Evolutionary conservation across 768 basidiomycete genomes (phyloP), one percentile per base, ranked within the genome.

Genomic region (Trametes cubensis): DNA sequence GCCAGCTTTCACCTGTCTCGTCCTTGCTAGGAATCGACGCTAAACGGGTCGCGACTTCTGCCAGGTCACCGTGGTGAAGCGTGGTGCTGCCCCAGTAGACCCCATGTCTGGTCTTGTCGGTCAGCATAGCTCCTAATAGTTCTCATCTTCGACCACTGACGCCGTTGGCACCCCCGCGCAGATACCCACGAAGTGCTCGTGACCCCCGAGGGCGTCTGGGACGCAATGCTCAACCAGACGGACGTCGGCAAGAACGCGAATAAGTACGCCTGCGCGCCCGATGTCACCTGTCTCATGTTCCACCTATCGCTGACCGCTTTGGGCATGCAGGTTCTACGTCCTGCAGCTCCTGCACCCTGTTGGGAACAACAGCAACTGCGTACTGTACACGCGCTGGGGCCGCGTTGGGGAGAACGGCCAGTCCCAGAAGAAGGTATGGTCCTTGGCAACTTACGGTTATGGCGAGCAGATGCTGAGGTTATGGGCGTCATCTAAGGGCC

Each of bases 201-300:
- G 30, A 76, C 77, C 42, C 70, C 61, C 5, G 79, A 80, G 51
- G 71, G 69, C 15, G 74, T 78, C 13, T 86, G 83, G 83, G 85
- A 86, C 67, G 84, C 83, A 40, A 85, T 84, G 81, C 77, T 85
- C 57, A 86, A 85, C 69, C 85, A 85, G 67, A 85, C 85, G 1
- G 78, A 85, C 63, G 76, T 85, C 51, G 79, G 78, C 45, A 76
- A 75, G 40, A 85, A 85, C 67, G 73, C 74, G 42, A 77, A 77
- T 69, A 85, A 86, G 83, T 84, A 48, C 47, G 72, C 59, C 23
- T 46, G 20, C 45, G 1, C n/a, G 14, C 21, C 6, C 14, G 28
- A 50, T 17, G 44, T 28, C 3, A 23, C 55, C 53, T 21, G 41
- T 20, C 23, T 26, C 17, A 13, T 8, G 11, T 6, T 6, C 10